These are phyloP conservation scores for Botrytis pseudocinerea DNA, from an alignment of 2,329 filamentous ascomycete species.

Conservation along the genomic window DNA sequence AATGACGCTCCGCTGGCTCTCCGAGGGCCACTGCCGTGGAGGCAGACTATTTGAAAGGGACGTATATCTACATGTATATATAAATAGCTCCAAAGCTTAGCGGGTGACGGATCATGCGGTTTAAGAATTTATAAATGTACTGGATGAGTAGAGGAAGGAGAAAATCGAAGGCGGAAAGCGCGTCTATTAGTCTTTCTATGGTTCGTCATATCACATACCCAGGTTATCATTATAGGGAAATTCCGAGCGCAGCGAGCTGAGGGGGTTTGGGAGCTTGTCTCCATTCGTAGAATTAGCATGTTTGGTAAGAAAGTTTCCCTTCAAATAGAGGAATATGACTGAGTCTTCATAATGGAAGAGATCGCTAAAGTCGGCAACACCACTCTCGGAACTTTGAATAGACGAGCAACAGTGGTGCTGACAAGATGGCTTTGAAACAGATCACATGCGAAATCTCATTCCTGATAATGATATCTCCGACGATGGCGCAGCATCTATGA, in stretches of 20 bases:
- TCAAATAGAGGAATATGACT: not conserved
- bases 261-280: not conserved
- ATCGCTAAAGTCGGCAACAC: not conserved
- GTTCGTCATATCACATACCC: not conserved
- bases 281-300: not conserved
- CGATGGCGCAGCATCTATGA: not conserved
- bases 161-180: not conserved
- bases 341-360: not conserved
- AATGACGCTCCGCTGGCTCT: not conserved
- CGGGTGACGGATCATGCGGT: not conserved
- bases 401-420: not conserved
- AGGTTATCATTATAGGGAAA: not conserved
- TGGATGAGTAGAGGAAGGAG: not conserved
- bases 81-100: not conserved
- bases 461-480: not conserved
- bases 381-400: not conserved
- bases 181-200: not conserved
- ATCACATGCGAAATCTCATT: not conserved
- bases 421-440: not conserved
- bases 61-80: not conserved
- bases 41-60: not conserved
- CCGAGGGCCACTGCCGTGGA: constrained; percentile 1
- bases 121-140: not conserved
- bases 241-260: not conserved
- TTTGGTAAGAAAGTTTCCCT: not conserved